A percentile compares a stretch with the other conserved stretches of the same genome.
Conservation (phyloP, 768 basidiomycete genomes). For the Sporobolomyces roseus region DNA sequence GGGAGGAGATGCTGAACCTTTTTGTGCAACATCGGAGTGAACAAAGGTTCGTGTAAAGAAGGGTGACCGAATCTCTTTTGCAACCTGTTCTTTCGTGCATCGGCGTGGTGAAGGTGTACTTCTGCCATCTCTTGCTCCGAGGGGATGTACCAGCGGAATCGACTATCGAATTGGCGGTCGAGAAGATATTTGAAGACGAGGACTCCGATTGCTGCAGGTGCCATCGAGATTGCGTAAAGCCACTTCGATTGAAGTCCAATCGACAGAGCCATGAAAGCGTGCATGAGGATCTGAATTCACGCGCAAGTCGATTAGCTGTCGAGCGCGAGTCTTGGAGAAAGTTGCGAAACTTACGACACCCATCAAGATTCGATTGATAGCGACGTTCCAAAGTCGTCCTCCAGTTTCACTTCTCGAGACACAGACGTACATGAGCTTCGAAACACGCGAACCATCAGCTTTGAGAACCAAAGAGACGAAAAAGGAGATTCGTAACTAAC, state of each 20-base stretch:
- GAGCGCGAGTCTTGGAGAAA: too few species aligned
- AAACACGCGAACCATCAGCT: neutral
- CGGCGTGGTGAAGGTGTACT: slow-evolving; percentile 71
- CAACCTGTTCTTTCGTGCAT: slow-evolving; percentile 67
- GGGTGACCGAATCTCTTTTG: slow-evolving; percentile 94
- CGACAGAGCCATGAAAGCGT: slow-evolving; percentile 31
- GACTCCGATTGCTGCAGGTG: slow-evolving; percentile 80
- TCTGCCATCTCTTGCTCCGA: slow-evolving; percentile 72
- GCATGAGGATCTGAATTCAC: slow-evolving; percentile 36
- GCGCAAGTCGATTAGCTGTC: too few species aligned
- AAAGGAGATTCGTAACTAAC: slow-evolving; percentile 48
- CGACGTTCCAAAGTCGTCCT: slow-evolving; percentile 54
- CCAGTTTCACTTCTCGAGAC: slow-evolving; percentile 86
- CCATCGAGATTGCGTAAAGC: slow-evolving; percentile 44
- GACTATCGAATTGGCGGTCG: slow-evolving; percentile 56
- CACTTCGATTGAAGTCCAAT: slow-evolving; percentile 25
- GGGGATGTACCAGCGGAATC: slow-evolving; percentile 61
- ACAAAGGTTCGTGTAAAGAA: slow-evolving; percentile 60
- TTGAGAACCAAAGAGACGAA: too few species aligned
- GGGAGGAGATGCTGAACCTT: slow-evolving; percentile 48
- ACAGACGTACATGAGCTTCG: slow-evolving; percentile 87
- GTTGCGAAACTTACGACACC: slow-evolving; percentile 54
- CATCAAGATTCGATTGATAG: slow-evolving; percentile 69
- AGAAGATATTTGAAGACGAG: slow-evolving; percentile 80
- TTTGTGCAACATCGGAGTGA: slow-evolving; percentile 50